Evolutionary conservation across 306 rosid genomes (phyloP).

Genomic region (Acacia crassicarpa): DNA sequence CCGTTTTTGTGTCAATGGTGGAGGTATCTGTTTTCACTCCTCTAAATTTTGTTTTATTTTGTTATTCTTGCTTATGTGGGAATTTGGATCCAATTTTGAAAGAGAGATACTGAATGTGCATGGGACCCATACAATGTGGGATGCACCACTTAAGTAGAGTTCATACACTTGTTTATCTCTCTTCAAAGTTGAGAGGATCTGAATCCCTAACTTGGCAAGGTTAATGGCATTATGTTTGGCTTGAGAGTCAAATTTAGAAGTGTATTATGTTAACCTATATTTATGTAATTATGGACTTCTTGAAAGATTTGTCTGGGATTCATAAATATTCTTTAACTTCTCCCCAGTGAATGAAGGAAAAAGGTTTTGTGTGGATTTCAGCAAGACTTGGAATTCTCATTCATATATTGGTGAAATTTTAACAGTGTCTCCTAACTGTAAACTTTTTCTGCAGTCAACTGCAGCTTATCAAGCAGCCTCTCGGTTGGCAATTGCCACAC

Average conservation of each 20-base stretch:
- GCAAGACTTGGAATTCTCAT: neutral
- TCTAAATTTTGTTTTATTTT: neutral
- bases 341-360: neutral
- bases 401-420: constrained; percentile 10
- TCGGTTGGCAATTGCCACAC: constrained; percentile 94
- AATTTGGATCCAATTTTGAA: neutral
- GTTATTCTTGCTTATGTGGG: neutral
- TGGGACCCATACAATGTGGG: neutral
- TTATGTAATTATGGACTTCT: neutral
- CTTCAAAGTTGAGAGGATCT: neutral
- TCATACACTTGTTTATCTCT: neutral
- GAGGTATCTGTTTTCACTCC: constrained; percentile 62
- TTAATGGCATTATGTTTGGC: neutral
- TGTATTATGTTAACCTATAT: neutral
- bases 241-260: neutral
- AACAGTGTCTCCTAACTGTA: constrained; percentile 13
- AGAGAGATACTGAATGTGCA: neutral
- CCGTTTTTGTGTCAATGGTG: constrained; percentile 93
- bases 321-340: neutral
- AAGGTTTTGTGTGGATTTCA: neutral
- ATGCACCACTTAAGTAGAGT: neutral
- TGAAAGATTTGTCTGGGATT: constrained; percentile 20
- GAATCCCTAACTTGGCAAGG: neutral
- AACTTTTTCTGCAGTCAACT: constrained; percentile 67
- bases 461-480: constrained; percentile 92